A percentile compares a stretch with the other conserved stretches of the same genome.
Conservation (phyloP, 2,329 filamentous ascomycete genomes). For the Westerdykella sp. region DNA sequence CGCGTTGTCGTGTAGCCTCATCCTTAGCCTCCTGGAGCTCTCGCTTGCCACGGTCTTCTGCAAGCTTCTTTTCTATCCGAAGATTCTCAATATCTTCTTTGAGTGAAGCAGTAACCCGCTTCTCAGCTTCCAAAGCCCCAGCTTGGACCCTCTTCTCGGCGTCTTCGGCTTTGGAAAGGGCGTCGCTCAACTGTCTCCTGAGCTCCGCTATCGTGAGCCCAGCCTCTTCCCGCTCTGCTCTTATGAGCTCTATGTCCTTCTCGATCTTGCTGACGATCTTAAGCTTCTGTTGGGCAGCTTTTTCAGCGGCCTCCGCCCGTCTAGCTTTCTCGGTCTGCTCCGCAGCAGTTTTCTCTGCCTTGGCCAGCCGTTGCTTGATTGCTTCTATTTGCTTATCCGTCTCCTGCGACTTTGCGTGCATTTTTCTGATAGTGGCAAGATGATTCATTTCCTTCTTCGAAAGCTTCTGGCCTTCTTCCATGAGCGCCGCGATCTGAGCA, state of each 20-base stretch:
- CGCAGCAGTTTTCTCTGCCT: slow-evolving; percentile 59
- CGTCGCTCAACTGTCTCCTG: slow-evolving; percentile 62
- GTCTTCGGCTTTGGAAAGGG: slow-evolving; percentile 59
- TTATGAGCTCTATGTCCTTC: slow-evolving; percentile 56
- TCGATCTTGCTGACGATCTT: slow-evolving; percentile 48
- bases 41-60: slow-evolving; percentile 61
- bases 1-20: slow-evolving; percentile 64
- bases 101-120: slow-evolving; percentile 49
- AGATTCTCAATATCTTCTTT: slow-evolving; percentile 58
- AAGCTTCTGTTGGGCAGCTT: slow-evolving; percentile 51
- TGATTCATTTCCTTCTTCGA: slow-evolving; percentile 83
- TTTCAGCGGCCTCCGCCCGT: slow-evolving; percentile 53
- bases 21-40: slow-evolving; percentile 68
- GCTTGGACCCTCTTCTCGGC: slow-evolving; percentile 61
- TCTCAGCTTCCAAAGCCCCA: slow-evolving; percentile 63
- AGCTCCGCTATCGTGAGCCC: slow-evolving; percentile 62
- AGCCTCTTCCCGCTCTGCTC: slow-evolving; percentile 57
- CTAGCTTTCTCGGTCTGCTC: slow-evolving; percentile 57
- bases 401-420: slow-evolving; percentile 51
- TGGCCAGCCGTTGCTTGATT: slow-evolving; percentile 54
- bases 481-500: slow-evolving; percentile 77
- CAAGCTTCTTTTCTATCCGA: slow-evolving; percentile 70
- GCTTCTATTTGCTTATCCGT: slow-evolving; percentile 47
- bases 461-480: slow-evolving; percentile 87
- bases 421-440: slow-evolving; percentile 72